Evolutionary conservation across 1,139 yeast species (phyloP).

Genomic region (Hemisphaericaspora xylofermentans): DNA sequence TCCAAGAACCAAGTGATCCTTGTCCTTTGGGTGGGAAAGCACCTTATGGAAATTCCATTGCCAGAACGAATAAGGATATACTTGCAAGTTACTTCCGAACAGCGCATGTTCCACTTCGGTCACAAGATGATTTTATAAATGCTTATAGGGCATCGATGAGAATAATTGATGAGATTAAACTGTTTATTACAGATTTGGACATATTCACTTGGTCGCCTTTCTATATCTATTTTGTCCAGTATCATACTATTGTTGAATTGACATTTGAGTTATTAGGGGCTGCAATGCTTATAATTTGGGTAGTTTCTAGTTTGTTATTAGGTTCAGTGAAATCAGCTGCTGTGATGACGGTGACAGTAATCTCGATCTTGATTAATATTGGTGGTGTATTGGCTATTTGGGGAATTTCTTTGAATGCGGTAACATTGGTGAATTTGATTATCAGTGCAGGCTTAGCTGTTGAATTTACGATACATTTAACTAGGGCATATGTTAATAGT

Average conservation of each 20-base stretch:
- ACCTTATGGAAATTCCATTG: conserved; percentile 70
- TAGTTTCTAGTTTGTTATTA: conserved; percentile 54
- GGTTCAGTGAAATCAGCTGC: conserved; percentile 67
- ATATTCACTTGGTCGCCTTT: conserved; percentile 91
- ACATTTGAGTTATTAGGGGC: conserved; percentile 55
- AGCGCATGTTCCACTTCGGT: conserved; percentile 75
- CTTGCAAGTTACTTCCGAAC: conserved; percentile 71
- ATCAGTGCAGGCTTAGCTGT: conserved; percentile 92
- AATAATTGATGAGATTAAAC: conserved; percentile 57
- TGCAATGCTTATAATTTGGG: conserved; percentile 58
- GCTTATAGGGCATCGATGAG: conserved; percentile 79
- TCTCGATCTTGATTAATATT: conserved; percentile 65
- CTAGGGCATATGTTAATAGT: conserved; percentile 62
- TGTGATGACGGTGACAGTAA: conserved; percentile 57
- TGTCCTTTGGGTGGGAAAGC: conserved; percentile 97
- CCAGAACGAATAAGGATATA: conserved; percentile 37
- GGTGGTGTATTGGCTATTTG: conserved; percentile 79
- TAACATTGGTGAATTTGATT: conserved; percentile 80
- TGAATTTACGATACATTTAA: conserved; percentile 87
- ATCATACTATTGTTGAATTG: conserved; percentile 57
- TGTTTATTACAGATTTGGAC: conserved; percentile 39
- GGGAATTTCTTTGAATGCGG: conserved; percentile 82
- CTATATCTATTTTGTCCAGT: conserved; percentile 90
- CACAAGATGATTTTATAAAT: conserved; percentile 79
- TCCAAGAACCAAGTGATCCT: conserved; percentile 78